Conservation (phyloP, 192 early-diverging fungal species). For the Linnemannia schmuckeri region DNA sequence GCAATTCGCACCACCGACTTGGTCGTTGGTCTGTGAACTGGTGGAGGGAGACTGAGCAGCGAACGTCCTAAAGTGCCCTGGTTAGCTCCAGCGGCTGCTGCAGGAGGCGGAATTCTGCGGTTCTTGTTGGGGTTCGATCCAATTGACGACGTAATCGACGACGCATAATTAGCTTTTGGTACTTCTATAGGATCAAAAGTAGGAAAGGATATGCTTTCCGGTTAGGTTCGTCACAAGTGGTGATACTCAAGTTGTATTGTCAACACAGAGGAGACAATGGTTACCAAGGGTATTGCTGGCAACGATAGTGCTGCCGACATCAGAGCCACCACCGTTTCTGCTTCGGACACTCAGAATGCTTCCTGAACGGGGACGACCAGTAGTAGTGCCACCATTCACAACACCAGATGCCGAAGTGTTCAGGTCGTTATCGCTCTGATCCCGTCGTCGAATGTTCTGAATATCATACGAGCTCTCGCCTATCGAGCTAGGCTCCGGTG, state of each 20-base stretch:
- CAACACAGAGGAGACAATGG: neutral
- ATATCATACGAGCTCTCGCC: constrained; percentile 50
- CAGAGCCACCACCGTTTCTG: constrained; percentile 31
- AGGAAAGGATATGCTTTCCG: neutral
- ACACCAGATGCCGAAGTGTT: neutral
- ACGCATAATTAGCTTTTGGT: constrained; percentile 55
- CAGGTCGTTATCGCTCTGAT: constrained; percentile 21
- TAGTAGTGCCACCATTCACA: neutral
- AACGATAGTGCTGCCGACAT: constrained; percentile 28
- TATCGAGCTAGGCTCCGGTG: constrained; percentile 36
- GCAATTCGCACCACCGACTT: constrained; percentile 55
- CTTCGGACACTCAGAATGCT: constrained; percentile 46
- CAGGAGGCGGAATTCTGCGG: constrained; percentile 55
- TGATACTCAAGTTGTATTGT: neutral
- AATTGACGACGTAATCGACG: constrained; percentile 55
- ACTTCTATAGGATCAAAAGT: constrained; percentile 23
- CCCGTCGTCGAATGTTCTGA: constrained; percentile 25
- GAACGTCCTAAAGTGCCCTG: constrained; percentile 37
- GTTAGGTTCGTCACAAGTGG: neutral
- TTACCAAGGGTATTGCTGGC: constrained; percentile 49
- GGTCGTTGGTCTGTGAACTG: constrained; percentile 41
- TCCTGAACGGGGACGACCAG: constrained; percentile 29
- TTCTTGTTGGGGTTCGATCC: constrained; percentile 34
- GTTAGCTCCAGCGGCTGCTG: constrained; percentile 32
- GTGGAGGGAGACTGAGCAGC: constrained; percentile 39